Base-by-base conservation (phyloP, 2,329 filamentous ascomycete species). In the Fusarium agapanthi region DNA sequence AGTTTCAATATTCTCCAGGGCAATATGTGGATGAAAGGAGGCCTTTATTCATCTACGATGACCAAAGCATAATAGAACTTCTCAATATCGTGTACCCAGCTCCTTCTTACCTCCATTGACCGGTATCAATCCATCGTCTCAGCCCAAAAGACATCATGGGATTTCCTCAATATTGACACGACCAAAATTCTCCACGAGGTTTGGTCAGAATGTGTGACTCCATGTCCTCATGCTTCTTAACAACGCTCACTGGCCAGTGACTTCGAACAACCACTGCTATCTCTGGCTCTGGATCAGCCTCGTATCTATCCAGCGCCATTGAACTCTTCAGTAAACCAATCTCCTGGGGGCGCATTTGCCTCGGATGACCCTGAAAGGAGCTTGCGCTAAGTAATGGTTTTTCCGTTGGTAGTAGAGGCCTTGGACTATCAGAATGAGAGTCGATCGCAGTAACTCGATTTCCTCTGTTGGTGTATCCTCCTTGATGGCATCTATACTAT, bases 341-440 rank as follows among this genome's bases (percentile, higher is more conserved):
- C n/a, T 80, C 79, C n/a, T 76, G 60, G 0, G 69, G 66, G 0
- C 78, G 71, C 81, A 83, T 83, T 11, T 76, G 3, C 80, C 80
- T 7, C 78, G 73, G 20, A 83, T 71, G 3, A 83, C 78, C 1
- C 75, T 75, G 59, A 80, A 83, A 1, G 83, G 67, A 1, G 78
- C 78, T 41, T 80, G 73, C 0, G 78, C 79, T 11, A 83, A 57
- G 58, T 82, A 80, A 50, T 82, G 78, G 37, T 80, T 82, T 14
- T 62, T 77, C 3, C 80, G 79, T 51, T 83, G 81, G 37, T 67
- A 62, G 54, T 79, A 77, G 0, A 83, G 61, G 0, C 82, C 81
- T 38, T 81, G 79, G 3, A 78, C 79, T 15, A 78, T 71, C 4
- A 83, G 69, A n/a, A 83, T 69, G 2, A 83, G 76, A 0, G 78